Evolutionary conservation across 768 basidiomycete genomes (phyloP).

Genomic region (Aureoboletus auriporus): DNA sequence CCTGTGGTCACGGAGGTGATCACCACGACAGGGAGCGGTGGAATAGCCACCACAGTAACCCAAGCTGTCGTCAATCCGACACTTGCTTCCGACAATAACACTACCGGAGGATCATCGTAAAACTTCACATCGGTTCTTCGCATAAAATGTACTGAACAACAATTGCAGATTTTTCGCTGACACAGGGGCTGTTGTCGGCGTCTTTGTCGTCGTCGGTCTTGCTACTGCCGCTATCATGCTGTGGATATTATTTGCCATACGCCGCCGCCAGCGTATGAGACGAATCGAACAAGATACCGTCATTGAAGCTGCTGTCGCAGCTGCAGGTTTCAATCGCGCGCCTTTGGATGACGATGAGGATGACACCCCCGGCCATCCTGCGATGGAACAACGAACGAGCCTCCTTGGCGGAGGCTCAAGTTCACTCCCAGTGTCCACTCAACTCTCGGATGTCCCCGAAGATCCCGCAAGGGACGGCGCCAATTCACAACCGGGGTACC

Average conservation of each 20-base stretch:
- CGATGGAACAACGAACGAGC: constrained; percentile 38
- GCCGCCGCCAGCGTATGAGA: constrained; percentile 57
- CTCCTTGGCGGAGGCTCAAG: constrained; percentile 14
- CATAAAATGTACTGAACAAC: constrained; percentile 5
- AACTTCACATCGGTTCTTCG: constrained; percentile 7
- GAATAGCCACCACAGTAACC: constrained; percentile 55
- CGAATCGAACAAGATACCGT: constrained; percentile 66
- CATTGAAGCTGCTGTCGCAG: constrained; percentile 68
- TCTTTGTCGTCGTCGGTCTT: constrained; percentile 87
- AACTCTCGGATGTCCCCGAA: constrained; percentile 29
- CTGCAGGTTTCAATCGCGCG: constrained; percentile 63
- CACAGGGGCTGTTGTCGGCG: constrained; percentile 87
- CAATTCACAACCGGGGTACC: constrained; percentile 54
- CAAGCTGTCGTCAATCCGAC: constrained; percentile 69
- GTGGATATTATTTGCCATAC: constrained; percentile 68
- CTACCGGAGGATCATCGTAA: constrained; percentile 47
- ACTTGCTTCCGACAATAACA: constrained; percentile 46
- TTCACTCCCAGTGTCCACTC: constrained; percentile 27
- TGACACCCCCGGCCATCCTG: constrained; percentile 12
- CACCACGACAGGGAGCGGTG: constrained; percentile 52
- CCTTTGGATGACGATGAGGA: constrained; percentile 69
- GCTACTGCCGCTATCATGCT: constrained; percentile 64
- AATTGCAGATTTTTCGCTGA: constrained; percentile 73
- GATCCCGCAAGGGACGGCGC: constrained; percentile 24
- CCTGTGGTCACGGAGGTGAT: constrained; percentile 52